Conservation (phyloP, 495 filamentous ascomycete species). For the Penicillium odoratum region DNA sequence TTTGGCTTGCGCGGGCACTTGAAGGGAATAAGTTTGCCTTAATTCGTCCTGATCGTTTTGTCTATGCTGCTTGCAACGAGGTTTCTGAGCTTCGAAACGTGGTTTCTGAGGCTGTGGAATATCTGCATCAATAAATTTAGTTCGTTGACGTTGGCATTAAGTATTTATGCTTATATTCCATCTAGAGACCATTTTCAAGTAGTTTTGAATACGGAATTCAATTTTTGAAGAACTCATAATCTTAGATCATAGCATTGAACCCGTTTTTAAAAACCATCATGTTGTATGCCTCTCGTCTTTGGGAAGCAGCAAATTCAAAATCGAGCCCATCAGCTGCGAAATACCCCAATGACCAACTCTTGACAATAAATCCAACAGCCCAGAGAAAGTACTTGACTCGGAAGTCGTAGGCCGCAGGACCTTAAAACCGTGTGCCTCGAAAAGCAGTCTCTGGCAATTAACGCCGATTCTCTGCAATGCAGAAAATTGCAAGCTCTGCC, state of each 20-base stretch:
- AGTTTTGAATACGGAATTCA: neutral
- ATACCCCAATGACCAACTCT: slow-evolving; percentile 18
- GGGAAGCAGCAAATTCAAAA: neutral
- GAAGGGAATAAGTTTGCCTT: neutral
- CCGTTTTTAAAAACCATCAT: neutral
- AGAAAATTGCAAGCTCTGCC: slow-evolving; percentile 8
- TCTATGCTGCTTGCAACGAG: neutral
- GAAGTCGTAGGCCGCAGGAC: slow-evolving; percentile 4
- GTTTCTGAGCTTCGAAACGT: neutral
- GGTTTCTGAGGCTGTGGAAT: neutral
- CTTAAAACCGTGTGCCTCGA: slow-evolving; percentile 17
- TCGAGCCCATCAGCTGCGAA: neutral
- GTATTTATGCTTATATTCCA: too few relatives aligned
- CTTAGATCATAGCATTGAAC: neutral
- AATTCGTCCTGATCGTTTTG: neutral
- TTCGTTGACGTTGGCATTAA: neutral
- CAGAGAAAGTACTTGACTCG: slow-evolving; percentile 16
- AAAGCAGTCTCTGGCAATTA: slow-evolving; percentile 12
- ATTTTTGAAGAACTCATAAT: neutral
- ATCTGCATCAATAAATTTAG: neutral
- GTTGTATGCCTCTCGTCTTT: neutral
- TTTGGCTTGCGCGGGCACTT: slow-evolving; percentile 2
- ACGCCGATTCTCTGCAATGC: slow-evolving; percentile 9
- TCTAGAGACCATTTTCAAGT: neutral
- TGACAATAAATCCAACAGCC: slow-evolving; percentile 15